These are phyloP conservation scores for Parasitella parasitica DNA, from an alignment of 371 early-diverging fungal species.

Conservation along the genomic window DNA sequence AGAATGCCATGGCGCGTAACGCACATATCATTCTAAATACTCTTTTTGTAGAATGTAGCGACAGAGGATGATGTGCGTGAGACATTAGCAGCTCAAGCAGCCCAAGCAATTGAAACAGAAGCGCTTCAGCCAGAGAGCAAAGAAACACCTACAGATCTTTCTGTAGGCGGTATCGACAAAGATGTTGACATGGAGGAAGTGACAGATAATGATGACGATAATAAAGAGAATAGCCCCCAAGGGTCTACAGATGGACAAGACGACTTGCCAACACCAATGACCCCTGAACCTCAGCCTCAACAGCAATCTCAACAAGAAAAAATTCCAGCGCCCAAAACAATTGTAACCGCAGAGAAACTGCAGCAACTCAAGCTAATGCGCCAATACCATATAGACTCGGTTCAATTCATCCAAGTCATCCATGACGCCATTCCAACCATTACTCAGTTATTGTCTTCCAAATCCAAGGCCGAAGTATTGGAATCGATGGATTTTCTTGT, in stretches of 20 bases:
- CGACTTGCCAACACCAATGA: not conserved
- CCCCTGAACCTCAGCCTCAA: not conserved
- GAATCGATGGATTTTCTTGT: slow-evolving; percentile 96
- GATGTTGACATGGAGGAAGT: slow-evolving; percentile 16
- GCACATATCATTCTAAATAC: not conserved
- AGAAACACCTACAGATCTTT: not conserved
- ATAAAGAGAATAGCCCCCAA: slow-evolving; percentile 18
- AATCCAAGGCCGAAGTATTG: slow-evolving; percentile 87
- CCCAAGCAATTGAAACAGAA: not conserved
- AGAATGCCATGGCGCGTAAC: not conserved
- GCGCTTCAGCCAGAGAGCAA: not conserved
- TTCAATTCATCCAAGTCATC: slow-evolving; percentile 79
- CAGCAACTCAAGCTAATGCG: slow-evolving; percentile 64
- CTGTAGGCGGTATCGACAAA: not conserved
- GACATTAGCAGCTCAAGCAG: not conserved
- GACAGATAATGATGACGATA: slow-evolving; percentile 16
- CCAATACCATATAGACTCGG: slow-evolving; percentile 85
- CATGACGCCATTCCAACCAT: slow-evolving; percentile 72
- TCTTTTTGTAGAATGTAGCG: not conserved
- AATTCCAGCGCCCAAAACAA: not conserved
- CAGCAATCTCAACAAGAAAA: not conserved
- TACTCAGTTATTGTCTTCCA: slow-evolving; percentile 84
- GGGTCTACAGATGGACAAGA: not conserved
- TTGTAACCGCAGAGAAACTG: slow-evolving; percentile 52
- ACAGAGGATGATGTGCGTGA: slow-evolving; percentile 17